These are phyloP conservation scores for Venturia pyrina DNA, from an alignment of 2,329 filamentous ascomycete species.

Conservation along the genomic window DNA sequence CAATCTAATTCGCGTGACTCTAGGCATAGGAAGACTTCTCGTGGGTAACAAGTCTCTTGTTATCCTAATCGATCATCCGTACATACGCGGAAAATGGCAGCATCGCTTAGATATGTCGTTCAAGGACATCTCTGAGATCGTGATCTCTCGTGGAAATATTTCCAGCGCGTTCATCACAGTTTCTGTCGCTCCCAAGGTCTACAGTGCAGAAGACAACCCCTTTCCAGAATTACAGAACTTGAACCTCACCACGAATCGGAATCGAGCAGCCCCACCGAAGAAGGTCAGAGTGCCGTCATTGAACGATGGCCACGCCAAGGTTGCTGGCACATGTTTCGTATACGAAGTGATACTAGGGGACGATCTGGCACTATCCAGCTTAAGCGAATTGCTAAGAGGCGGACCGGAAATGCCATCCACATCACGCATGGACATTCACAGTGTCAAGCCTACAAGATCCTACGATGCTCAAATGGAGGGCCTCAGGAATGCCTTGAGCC, in stretches of 20 bases:
- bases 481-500: constrained; percentile 10
- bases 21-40: constrained; percentile 26
- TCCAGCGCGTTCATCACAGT: background rate
- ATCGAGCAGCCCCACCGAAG: constrained; percentile 13
- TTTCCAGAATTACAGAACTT: constrained; percentile 10
- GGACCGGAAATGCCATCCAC: constrained; percentile 24
- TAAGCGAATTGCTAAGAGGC: constrained; percentile 18
- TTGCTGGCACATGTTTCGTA: constrained; percentile 39
- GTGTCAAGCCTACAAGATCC: background rate
- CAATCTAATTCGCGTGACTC: constrained; percentile 27
- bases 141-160: background rate
- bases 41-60: constrained; percentile 26
- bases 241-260: constrained; percentile 7
- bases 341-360: constrained; percentile 32
- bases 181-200: constrained; percentile 11
- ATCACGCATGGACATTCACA: constrained; percentile 16
- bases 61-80: constrained; percentile 20
- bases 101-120: constrained; percentile 33
- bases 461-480: constrained; percentile 12
- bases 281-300: constrained; percentile 26
- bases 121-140: constrained; percentile 18
- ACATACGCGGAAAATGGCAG: constrained; percentile 15
- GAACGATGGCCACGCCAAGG: constrained; percentile 26
- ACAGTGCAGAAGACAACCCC: constrained; percentile 8
- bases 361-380: constrained; percentile 17